Base-by-base conservation (phyloP, 2,329 filamentous ascomycete species). In the Colletotrichum trifolii region DNA sequence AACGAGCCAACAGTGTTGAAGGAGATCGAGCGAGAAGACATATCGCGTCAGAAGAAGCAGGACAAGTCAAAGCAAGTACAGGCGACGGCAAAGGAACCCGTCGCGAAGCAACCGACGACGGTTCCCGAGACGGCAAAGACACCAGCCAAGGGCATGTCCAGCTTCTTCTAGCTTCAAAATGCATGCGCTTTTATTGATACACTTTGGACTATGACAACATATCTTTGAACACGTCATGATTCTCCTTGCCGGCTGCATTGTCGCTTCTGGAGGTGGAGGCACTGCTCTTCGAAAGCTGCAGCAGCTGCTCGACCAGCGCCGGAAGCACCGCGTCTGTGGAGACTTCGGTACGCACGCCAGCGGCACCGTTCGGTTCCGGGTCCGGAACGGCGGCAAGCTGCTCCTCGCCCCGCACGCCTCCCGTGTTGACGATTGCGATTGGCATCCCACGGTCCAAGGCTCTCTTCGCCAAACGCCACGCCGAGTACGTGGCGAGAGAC, bases 401-500 rank as follows among this genome's bases (percentile, higher is more conserved):
- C n/a, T 93, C 90, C 73, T 96, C 92, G 13, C 92, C 91, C 70
- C 92, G 85, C 34, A 94, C 89, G 9, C 93, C 92, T n/a, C 93
- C 92, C 64, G 97, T 84, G 72, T 97, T 98, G 64, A 97, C 81
- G 46, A 97, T 89, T 0, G 90, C 94, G 74, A 98, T 91, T 13
- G 93, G 90, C 87, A 96, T 95, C 1, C 89, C 89, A 68, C 89
- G 85, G 71, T 96, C 92, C 70, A 91, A 90, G 36, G 95, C 96
- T 64, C 90, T 83, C 79, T 94, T 95, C 2, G 91, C 93, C 59
- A 99, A 78, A 63, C 95, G 84, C 94, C 94, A 99, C 0, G 96
- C 96, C 10, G 94, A 97, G 76, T 97, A 98, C 0, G 96, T 98
- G 6, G 96, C 96, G 52, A 98, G 84, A 67, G 93, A 97, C 40